Base-by-base conservation (phyloP, 306 rosid species). In the Arachis stenosperma region DNA sequence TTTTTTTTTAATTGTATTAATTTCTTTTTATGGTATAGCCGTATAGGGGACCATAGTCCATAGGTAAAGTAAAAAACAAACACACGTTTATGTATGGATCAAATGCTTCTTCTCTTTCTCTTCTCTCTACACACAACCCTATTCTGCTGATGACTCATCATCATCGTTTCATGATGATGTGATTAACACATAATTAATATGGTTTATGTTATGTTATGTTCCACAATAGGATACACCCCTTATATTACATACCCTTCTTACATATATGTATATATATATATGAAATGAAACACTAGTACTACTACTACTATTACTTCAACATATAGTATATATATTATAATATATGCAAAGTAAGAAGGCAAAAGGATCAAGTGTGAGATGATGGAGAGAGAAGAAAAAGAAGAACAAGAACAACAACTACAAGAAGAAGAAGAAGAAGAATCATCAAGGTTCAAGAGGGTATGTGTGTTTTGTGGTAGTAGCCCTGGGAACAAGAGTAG, bases 391-490 rank as follows among this genome's bases (percentile, higher is more conserved):
- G 87, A 88, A 81, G 81, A 14, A 46, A 85, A 79, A 47, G 70
- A 46, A 42, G 46, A 8, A 6, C 4, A 33, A 33, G 4, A 33
- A 33, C 4, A 33, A 33, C 37, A 33, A 33, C 37, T 33, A 51
- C 27, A 51, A 51, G 27, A 3, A 1, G 57, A 11, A 13, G 84
- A 85, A 58, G 70, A 79, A 70, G 80, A 76, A 51, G 72, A 52
- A 77, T 0, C 6, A 52, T 83, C 92, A 5, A 86, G 76, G 46
- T 90, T 90, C 88, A 86, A 84, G 73, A 87, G 85, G 83, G 77
- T 90, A 43, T 87, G 96, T 82, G 96, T 90, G 9, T 90, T 90
- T 68, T 90, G 96, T 79, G 96, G 92, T 2, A 90, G 96, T 54
- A 90, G 96, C 75, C 86, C 90, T 0, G 92, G 96, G 44, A 90